A percentile compares a stretch with the other conserved stretches of the same genome.
Conservation (phyloP, 805 yeast genomes). For the Scheffersomyces amazonensis region DNA sequence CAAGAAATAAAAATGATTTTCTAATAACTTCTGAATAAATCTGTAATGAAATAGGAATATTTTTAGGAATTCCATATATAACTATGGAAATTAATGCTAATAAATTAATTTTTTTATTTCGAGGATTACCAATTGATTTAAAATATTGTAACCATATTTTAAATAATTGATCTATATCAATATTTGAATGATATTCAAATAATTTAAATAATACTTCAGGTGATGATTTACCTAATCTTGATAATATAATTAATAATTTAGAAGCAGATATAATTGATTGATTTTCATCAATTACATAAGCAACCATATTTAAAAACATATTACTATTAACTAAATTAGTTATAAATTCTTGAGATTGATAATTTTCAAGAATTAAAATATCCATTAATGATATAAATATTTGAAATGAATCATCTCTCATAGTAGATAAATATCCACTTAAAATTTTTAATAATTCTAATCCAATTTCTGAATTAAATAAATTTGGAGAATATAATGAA, state of each 20-base stretch:
- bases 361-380: conserved; percentile 37
- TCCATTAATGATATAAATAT: conserved; percentile 55
- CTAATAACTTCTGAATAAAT: conserved; percentile 28
- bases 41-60: conserved; percentile 14
- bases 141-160: conserved; percentile 39
- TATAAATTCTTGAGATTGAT: conserved; percentile 21
- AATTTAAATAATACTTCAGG: conserved; percentile 33
- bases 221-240: conserved; percentile 32
- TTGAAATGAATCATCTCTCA: conserved; percentile 70
- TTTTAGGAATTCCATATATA: conserved; percentile 26
- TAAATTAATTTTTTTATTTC: conserved; percentile 65
- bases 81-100: conserved; percentile 58
- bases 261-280: conserved; percentile 40
- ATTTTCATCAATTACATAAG: conserved; percentile 39
- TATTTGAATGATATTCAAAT: conserved; percentile 21
- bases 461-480: conserved; percentile 34
- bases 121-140: conserved; percentile 65
- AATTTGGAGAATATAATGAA: conserved; percentile 44
- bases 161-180: conserved; percentile 20
- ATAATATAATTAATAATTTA: conserved; percentile 34
- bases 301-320: conserved; percentile 39
- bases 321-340: conserved; percentile 41
- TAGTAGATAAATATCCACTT: conserved; percentile 50
- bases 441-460: conserved; percentile 46
- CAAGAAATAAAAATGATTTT: conserved; percentile 49